Percentiles rank a stretch among this genome's conserved stretches.
Conservation (phyloP, 306 rosid genomes). For the Cucurbita ficifolia region DNA sequence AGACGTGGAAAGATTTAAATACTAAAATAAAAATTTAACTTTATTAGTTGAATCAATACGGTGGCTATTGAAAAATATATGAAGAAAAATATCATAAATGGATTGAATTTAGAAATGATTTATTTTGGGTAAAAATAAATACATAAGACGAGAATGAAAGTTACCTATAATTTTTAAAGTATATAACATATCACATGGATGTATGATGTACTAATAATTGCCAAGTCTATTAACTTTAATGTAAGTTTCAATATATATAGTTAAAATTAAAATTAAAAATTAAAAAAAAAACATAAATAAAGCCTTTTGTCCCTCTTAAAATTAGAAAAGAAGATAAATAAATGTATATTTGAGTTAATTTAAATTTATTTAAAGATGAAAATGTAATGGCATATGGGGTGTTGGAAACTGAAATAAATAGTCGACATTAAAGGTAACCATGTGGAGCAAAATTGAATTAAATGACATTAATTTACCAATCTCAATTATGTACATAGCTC, state of each 20-base stretch:
- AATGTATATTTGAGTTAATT: too few species aligned
- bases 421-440: not conserved
- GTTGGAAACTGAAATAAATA: not conserved
- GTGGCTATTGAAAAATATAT: not conserved
- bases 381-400: not conserved
- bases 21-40: too few species aligned
- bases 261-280: too few species aligned
- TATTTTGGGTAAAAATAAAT: not conserved
- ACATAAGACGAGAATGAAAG: not conserved
- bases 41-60: too few species aligned
- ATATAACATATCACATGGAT: not conserved
- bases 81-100: not conserved
- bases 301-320: not conserved
- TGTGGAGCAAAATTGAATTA: not conserved
- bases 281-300: not conserved
- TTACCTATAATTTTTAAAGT: not conserved
- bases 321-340: not conserved
- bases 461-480: not conserved
- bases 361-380: not conserved
- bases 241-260: too few species aligned
- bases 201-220: not conserved
- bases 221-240: not conserved
- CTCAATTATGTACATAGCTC: not conserved
- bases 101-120: not conserved
- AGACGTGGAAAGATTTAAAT: too few species aligned